Conservation (phyloP, 1,284 basidiomycete genomes). For the Grifola frondosa region DNA sequence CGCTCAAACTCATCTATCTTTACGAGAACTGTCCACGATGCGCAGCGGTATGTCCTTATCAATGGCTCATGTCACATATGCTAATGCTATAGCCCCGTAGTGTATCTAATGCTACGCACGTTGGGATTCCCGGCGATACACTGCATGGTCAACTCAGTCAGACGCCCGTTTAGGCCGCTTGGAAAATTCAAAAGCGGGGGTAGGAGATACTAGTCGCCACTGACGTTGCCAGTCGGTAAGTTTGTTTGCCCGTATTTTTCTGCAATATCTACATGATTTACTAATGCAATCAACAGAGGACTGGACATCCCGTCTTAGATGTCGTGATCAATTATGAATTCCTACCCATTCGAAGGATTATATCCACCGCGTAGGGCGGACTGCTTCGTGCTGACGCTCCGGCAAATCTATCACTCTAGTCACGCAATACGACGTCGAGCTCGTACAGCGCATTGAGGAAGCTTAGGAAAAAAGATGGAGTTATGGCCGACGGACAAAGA, state of each 20-base stretch:
- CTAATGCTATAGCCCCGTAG: conserved; percentile 38
- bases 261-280: conserved; percentile 4
- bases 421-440: conserved; percentile 98
- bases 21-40: conserved; percentile 93
- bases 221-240: conserved; percentile 91
- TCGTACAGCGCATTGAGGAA: conserved; percentile 91
- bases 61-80: not conserved
- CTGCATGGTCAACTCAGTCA: conserved; percentile 96
- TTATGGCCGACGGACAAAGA: conserved; percentile 91
- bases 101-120: conserved; percentile 84
- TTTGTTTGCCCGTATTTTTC: not conserved
- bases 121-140: conserved; percentile 93
- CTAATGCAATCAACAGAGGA: conserved; percentile 53
- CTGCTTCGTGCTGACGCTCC: conserved; percentile 92
- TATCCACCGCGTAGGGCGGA: conserved; percentile 97
- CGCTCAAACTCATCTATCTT: conserved; percentile 89
- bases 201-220: conserved; percentile 94
- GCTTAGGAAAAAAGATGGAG: conserved; percentile 91
- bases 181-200: conserved; percentile 96
- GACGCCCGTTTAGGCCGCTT: conserved; percentile 91
- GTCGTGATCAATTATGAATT: conserved; percentile 98
- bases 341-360: conserved; percentile 99
- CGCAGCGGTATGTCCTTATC: conserved; percentile 60
- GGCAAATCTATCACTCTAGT: conserved; percentile 97
- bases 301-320: conserved; percentile 97